These are phyloP conservation scores for Zelopaecilomyces penicillatus DNA, from an alignment of 2,329 filamentous ascomycete genomes.

Conservation along the genomic window DNA sequence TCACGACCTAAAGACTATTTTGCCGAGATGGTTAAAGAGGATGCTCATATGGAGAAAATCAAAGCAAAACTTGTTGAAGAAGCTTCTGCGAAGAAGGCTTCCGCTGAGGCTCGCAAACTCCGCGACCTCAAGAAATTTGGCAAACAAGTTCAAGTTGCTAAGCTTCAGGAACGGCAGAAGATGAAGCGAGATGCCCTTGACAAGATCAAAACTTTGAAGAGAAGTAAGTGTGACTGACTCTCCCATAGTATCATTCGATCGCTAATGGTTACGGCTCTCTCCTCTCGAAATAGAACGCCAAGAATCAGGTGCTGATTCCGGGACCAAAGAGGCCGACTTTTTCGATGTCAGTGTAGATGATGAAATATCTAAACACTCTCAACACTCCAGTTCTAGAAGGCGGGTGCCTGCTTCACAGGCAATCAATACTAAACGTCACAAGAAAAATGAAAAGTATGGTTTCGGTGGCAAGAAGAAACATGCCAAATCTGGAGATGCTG, in stretches of 20 bases:
- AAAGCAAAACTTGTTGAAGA: constrained; percentile 89
- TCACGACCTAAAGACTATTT: constrained; percentile 91
- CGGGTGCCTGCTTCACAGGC: constrained; percentile 17
- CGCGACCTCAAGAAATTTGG: constrained; percentile 98
- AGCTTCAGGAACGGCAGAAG: constrained; percentile 88
- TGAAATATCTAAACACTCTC: constrained; percentile 39
- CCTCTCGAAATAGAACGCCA: constrained; percentile 77
- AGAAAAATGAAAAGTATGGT: constrained; percentile 92
- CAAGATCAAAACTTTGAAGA: constrained; percentile 90
- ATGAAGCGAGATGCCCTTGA: constrained; percentile 88
- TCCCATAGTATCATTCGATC: too few relatives aligned
- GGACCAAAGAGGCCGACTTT: constrained; percentile 71
- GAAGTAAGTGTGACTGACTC: constrained; percentile 57
- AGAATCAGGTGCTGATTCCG: constrained; percentile 53
- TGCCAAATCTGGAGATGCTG: constrained; percentile 81
- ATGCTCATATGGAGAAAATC: constrained; percentile 96
- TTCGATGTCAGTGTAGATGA: constrained; percentile 85
- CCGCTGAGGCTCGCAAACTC: constrained; percentile 82
- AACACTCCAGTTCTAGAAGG: constrained; percentile 31
- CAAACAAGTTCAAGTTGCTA: constrained; percentile 94
- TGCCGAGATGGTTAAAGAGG: constrained; percentile 97
- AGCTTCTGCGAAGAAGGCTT: constrained; percentile 84
- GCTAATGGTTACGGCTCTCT: too few relatives aligned
- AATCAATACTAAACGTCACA: constrained; percentile 67
- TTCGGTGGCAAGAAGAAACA: constrained; percentile 94